These are phyloP conservation scores for Volutella citrinella DNA, from an alignment of 2,329 filamentous ascomycete genomes.

Conservation along the genomic window DNA sequence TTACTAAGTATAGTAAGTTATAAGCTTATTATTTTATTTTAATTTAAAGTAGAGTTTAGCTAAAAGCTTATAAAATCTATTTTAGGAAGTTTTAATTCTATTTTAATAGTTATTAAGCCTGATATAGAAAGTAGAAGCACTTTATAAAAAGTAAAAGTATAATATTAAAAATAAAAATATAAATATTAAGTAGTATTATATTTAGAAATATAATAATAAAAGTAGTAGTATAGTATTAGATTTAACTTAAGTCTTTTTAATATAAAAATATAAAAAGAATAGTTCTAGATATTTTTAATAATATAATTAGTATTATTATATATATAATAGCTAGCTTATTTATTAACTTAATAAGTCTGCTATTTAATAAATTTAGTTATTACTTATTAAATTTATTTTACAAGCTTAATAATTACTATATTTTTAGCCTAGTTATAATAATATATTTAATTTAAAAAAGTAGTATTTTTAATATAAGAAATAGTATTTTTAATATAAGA, in stretches of 20 bases:
- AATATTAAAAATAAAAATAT: not conserved
- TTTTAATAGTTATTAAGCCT: not conserved
- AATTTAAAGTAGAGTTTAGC: not conserved
- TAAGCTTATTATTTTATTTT: not conserved
- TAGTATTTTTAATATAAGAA: too few species aligned
- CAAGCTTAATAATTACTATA: too few species aligned
- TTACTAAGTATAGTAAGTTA: too few species aligned
- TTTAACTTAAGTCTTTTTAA: too few species aligned
- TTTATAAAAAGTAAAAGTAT: not conserved
- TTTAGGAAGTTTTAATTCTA: not conserved
- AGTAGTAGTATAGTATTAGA: not conserved
- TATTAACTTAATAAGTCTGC: constrained; percentile 24
- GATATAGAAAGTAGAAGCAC: not conserved
- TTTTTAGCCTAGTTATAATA: too few species aligned
- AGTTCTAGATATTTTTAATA: too few species aligned
- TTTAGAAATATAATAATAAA: not conserved
- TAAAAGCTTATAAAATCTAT: not conserved
- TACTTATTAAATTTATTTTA: constrained; percentile 30
- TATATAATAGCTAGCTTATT: constrained; percentile 18
- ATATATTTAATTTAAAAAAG: too few species aligned
- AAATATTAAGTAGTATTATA: not conserved
- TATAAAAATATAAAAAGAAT: constrained; percentile 13
- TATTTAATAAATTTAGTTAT: constrained; percentile 34
- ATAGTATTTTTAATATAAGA: too few species aligned
- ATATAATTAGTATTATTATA: constrained; percentile 19